phyloP scores from a whole-genome alignment of 1,139 yeast species.

The Trichomonascaceae sp. region DNA sequence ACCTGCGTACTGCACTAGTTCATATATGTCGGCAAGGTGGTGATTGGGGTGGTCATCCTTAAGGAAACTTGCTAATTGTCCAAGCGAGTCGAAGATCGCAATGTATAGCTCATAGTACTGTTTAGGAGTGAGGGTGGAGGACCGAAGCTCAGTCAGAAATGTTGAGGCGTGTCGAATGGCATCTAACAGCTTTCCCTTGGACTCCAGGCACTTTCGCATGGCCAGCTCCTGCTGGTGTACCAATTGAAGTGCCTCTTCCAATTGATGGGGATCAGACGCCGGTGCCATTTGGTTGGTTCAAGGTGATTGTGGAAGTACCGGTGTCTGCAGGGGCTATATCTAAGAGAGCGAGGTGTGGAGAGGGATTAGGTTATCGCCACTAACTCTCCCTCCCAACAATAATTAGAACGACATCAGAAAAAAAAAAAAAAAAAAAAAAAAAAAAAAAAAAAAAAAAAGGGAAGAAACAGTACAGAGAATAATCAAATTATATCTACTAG shows the following conservation, averaged over 20 bases:
- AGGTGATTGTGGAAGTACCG: too few species aligned
- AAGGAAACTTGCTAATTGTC: constrained; percentile 50
- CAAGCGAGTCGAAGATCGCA: constrained; percentile 72
- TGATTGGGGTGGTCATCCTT: constrained; percentile 56
- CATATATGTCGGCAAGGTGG: constrained; percentile 82
- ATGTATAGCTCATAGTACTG: constrained; percentile 90
- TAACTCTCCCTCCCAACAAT: too few species aligned
- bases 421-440: too few species aligned
- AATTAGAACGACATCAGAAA: too few species aligned
- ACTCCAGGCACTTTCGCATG: constrained; percentile 67
- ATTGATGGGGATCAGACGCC: constrained; percentile 12
- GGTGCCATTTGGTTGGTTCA: too few species aligned
- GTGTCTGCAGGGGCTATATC: too few species aligned
- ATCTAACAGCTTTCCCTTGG: constrained; percentile 62
- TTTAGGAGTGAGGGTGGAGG: constrained; percentile 68
- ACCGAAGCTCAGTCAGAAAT: constrained; percentile 69
- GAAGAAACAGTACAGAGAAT: too few species aligned
- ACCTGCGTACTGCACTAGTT: constrained; percentile 86
- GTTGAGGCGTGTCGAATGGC: constrained; percentile 82
- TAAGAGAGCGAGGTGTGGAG: too few species aligned
- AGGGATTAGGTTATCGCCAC: too few species aligned
- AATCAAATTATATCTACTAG: constrained; percentile 4
- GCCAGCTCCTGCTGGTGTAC: constrained; percentile 59
- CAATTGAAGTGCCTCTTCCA: constrained; percentile 41
- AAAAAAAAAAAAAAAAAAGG: constrained; percentile 1